Conservation (phyloP, 768 basidiomycete species). For the Pleurotus sapidus region DNA sequence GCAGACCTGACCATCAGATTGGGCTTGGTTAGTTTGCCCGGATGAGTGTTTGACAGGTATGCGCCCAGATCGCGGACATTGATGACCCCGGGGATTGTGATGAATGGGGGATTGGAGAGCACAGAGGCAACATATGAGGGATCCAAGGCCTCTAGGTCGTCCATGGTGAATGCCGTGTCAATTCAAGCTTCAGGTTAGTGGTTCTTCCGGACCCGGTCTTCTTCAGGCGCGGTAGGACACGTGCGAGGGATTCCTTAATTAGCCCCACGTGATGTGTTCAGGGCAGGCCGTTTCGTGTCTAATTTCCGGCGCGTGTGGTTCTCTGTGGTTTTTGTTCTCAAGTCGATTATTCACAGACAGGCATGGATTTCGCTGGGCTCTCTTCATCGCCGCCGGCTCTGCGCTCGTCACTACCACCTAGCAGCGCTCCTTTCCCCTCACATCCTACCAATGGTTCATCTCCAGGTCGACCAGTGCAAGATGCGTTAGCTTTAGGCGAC, state of each 20-base stretch:
- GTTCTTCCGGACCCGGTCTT: neutral
- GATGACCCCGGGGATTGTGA: conserved; percentile 66
- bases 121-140: conserved; percentile 59
- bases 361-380: conserved; percentile 56
- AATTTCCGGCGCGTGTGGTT: conserved; percentile 25
- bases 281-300: conserved; percentile 14
- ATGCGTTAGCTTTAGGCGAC: conserved; percentile 54
- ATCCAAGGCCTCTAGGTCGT: conserved; percentile 63
- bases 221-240: neutral
- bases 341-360: conserved; percentile 13
- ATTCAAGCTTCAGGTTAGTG: conserved; percentile 12
- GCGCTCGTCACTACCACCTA: conserved; percentile 50
- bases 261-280: conserved; percentile 3
- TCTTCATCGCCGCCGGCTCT: conserved; percentile 53
- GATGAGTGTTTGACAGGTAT: conserved; percentile 45
- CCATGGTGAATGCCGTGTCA: conserved; percentile 23
- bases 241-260: too few relatives aligned
- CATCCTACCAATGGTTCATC: conserved; percentile 28
- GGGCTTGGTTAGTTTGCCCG: conserved; percentile 54
- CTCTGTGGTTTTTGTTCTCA: too few relatives aligned
- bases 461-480: conserved; percentile 39
- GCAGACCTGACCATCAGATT: conserved; percentile 64
- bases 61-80: conserved; percentile 74
- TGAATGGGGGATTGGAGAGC: conserved; percentile 70
- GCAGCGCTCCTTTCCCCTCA: conserved; percentile 41